These are phyloP conservation scores for Castanea crenata DNA, from an alignment of 306 rosid species.

Conservation along the genomic window DNA sequence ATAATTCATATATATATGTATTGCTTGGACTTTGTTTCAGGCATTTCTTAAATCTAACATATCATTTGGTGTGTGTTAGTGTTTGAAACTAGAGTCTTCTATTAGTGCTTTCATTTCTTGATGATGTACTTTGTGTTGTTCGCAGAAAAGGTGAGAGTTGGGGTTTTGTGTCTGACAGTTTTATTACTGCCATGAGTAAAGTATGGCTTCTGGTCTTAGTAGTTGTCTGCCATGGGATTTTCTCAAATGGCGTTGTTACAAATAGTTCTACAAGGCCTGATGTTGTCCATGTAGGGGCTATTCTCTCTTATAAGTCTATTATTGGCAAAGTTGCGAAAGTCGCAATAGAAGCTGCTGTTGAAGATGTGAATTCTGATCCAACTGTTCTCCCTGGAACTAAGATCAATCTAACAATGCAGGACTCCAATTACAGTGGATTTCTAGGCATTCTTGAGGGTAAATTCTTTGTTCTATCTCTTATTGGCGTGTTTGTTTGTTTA, in stretches of 20 bases:
- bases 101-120: not conserved
- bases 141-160: slow-evolving; percentile 27
- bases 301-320: slow-evolving; percentile 55
- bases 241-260: slow-evolving; percentile 40
- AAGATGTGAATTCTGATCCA: slow-evolving; percentile 84
- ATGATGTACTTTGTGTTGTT: slow-evolving; percentile 18
- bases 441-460: slow-evolving; percentile 83
- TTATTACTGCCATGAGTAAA: slow-evolving; percentile 33
- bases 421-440: slow-evolving; percentile 76
- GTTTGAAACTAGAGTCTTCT: slow-evolving; percentile 12
- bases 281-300: slow-evolving; percentile 62
- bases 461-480: slow-evolving; percentile 20
- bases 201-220: slow-evolving; percentile 47
- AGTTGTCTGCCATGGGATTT: slow-evolving; percentile 39
- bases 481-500: not conserved
- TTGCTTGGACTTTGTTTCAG: not conserved
- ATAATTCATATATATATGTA: not conserved
- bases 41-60: not conserved
- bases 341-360: slow-evolving; percentile 66
- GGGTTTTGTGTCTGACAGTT: slow-evolving; percentile 22
- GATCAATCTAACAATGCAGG: slow-evolving; percentile 48
- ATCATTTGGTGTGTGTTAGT: not conserved
- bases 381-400: slow-evolving; percentile 57
- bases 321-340: slow-evolving; percentile 57
- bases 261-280: slow-evolving; percentile 52